A percentile compares a stretch with the other conserved stretches of the same genome.
phyloP scores from a whole-genome alignment of 2,329 filamentous ascomycete species.

The Exophiala viscosa region DNA sequence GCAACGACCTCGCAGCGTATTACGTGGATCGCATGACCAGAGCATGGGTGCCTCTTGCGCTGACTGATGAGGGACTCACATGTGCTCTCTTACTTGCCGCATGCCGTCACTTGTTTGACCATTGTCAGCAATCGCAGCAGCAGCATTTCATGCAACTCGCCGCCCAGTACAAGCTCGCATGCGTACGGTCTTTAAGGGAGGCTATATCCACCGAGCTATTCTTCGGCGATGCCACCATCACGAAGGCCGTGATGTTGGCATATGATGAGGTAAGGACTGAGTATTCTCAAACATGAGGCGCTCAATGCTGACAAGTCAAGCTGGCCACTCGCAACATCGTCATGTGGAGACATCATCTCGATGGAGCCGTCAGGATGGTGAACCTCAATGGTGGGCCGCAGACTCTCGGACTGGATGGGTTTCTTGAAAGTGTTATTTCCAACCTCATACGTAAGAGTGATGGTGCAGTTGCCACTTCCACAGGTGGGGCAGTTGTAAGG shows the following conservation, averaged over 20 bases:
- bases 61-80: not conserved
- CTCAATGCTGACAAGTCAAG: too few relatives aligned
- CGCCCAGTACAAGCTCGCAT: not conserved
- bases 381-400: not conserved
- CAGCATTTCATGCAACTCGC: not conserved
- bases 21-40: not conserved
- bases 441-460: too few relatives aligned
- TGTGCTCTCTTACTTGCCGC: not conserved
- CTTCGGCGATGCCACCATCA: not conserved
- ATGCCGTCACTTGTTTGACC: not conserved
- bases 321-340: not conserved
- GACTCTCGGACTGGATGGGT: not conserved
- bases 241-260: not conserved
- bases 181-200: not conserved
- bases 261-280: slow-evolving; percentile 1
- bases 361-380: not conserved
- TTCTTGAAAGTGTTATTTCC: not conserved
- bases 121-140: not conserved
- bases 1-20: not conserved
- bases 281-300: too few relatives aligned
- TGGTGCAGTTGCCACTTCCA: too few relatives aligned
- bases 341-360: not conserved
- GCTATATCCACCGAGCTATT: not conserved
- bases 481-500: too few relatives aligned
- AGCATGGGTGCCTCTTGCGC: not conserved